Conservation (phyloP, 2,329 filamentous ascomycete species). For the Venturia asperata region DNA sequence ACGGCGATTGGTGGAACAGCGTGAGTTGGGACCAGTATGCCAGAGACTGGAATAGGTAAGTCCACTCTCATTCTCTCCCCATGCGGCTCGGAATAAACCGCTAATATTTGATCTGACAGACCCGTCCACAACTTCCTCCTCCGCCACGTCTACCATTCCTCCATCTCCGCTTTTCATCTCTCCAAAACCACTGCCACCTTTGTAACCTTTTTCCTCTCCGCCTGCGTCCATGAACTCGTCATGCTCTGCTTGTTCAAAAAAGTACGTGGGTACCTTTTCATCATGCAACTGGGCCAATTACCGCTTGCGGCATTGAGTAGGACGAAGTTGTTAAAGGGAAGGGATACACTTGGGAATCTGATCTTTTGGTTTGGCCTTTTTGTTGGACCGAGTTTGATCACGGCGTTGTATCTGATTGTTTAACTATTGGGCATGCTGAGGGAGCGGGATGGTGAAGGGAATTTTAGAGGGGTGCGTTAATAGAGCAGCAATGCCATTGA, state of each 20-base stretch:
- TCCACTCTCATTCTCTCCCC: background rate
- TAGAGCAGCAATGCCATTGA: background rate
- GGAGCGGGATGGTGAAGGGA: too few species aligned
- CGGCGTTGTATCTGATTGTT: slow-evolving; percentile 45
- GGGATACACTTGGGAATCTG: slow-evolving; percentile 60
- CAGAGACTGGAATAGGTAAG: slow-evolving; percentile 60
- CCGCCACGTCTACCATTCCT: slow-evolving; percentile 71
- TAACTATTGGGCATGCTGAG: too few species aligned
- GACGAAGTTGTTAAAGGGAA: slow-evolving; percentile 57
- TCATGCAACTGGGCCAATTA: slow-evolving; percentile 67
- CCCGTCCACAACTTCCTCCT: slow-evolving; percentile 73
- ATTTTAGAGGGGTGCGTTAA: too few species aligned
- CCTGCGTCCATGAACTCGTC: slow-evolving; percentile 65
- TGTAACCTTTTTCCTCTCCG: slow-evolving; percentile 66
- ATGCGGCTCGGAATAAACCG: background rate
- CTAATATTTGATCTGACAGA: slow-evolving; percentile 27
- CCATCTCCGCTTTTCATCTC: slow-evolving; percentile 65
- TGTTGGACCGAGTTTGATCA: slow-evolving; percentile 61
- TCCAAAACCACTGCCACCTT: slow-evolving; percentile 65
- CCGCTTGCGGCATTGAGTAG: slow-evolving; percentile 62
- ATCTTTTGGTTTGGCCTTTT: slow-evolving; percentile 77
- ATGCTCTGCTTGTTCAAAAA: slow-evolving; percentile 80
- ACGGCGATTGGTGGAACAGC: slow-evolving; percentile 48
- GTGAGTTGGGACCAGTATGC: slow-evolving; percentile 67
- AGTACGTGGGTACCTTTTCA: slow-evolving; percentile 63